Conservation (phyloP, 1,284 basidiomycete species). For the Puccinia novopanici region DNA sequence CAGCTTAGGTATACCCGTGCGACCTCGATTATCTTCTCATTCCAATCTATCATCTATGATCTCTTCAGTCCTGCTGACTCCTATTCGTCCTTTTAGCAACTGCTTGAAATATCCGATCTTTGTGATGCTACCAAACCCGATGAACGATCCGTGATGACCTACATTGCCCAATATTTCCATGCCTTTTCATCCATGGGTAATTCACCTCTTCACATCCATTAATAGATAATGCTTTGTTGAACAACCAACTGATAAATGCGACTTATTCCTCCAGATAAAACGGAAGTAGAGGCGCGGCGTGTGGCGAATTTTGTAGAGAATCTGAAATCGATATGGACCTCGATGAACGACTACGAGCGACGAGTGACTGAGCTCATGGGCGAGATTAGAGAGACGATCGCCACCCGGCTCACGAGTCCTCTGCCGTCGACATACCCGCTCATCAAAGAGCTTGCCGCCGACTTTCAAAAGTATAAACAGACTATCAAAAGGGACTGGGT, state of each 20-base stretch:
- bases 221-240: conserved; percentile 63
- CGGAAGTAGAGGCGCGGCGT: conserved; percentile 86
- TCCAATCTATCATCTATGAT: neutral
- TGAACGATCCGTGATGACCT: conserved; percentile 93
- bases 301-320: conserved; percentile 95
- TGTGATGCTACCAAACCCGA: conserved; percentile 84
- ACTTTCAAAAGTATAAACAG: conserved; percentile 80
- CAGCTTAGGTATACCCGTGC: conserved; percentile 81
- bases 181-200: conserved; percentile 94
- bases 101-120: conserved; percentile 94
- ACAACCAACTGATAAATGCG: neutral
- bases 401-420: conserved; percentile 60
- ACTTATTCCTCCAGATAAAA: conserved; percentile 70
- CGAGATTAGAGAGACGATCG: conserved; percentile 55
- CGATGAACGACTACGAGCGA: conserved; percentile 89
- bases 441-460: conserved; percentile 73
- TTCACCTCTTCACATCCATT: conserved; percentile 64
- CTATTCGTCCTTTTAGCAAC: conserved; percentile 66
- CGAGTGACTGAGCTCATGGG: conserved; percentile 64
- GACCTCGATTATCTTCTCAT: conserved; percentile 57
- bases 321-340: conserved; percentile 83
- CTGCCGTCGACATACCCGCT: conserved; percentile 77
- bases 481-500: conserved; percentile 84
- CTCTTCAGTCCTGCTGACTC: conserved; percentile 38
- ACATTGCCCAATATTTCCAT: conserved; percentile 94